Conservation (phyloP, 352 stramenopile species). For the Blastocystis sp. region DNA sequence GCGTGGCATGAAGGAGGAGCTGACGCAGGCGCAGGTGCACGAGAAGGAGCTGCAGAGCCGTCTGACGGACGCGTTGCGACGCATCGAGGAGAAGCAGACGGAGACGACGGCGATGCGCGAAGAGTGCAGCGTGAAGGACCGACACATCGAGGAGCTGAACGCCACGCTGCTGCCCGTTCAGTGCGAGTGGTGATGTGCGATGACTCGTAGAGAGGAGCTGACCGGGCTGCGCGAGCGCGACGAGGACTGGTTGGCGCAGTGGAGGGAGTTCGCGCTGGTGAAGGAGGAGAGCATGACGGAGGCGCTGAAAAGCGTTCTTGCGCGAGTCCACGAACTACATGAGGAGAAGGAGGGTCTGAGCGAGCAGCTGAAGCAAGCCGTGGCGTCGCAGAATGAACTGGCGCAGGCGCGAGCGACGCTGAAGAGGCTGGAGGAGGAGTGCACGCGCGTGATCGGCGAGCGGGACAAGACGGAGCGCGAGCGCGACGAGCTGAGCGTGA, state of each 20-base stretch:
- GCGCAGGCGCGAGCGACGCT: neutral
- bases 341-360: neutral
- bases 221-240: neutral
- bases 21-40: slow-evolving; percentile 8
- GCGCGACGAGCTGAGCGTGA: neutral
- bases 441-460: neutral
- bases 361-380: neutral
- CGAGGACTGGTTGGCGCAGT: slow-evolving; percentile 25
- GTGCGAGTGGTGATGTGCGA: neutral
- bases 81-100: slow-evolving; percentile 5
- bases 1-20: neutral
- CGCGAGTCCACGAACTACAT: slow-evolving; percentile 15
- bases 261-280: neutral
- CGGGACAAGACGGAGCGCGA: neutral
- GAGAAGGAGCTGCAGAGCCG: slow-evolving; percentile 51
- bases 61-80: slow-evolving; percentile 5
- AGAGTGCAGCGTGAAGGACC: neutral
- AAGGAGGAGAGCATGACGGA: slow-evolving; percentile 49
- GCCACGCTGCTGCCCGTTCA: neutral
- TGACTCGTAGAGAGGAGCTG: slow-evolving; percentile 25
- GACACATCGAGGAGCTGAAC: neutral
- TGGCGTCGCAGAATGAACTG: neutral
- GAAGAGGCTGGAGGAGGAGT: neutral
- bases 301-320: neutral
- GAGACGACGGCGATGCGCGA: neutral